Base-by-base conservation (phyloP, 2,329 filamentous ascomycete genomes). In the Pseudohalonectria lignicola region DNA sequence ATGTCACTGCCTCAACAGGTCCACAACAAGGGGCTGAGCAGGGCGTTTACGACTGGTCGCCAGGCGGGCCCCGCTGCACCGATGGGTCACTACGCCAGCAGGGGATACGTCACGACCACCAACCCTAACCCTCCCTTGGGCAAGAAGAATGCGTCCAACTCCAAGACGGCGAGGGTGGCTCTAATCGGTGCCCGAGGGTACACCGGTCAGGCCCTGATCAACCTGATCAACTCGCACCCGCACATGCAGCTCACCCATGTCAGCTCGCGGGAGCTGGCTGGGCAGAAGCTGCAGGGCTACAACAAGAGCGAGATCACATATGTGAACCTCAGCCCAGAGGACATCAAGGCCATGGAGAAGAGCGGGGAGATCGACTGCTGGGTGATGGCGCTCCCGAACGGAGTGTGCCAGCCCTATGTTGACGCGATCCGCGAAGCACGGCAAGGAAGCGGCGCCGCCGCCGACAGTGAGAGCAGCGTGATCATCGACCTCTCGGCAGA, bases 381-480 rank as follows among this genome's bases (percentile, higher is more conserved):
- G 88, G 85, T 96, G 32, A 92, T 96, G 85, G 92, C 92, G 26
- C 76, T 96, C 21, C 92, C 90, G 32, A 98, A 96, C 54, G 85
- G 86, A 43, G 86, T 94, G 36, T 95, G 86, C 75, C 84, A 87
- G 64, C 88, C 92, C 1, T 98, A 82, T 49, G 82, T 96, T 9
- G 86, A 96, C 46, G 90, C 90, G 7, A 76, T 96, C 38, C 76
- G 88, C 49, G 73, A 82, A 52, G 76, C 72, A 23, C 76, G 76
- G 15, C 41, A 72, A 76, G 53, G 44, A 16, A 28, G 30, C 6
- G 23, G 6, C 12, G 17, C 26, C 20, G 25, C 26, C 47, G 23
- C 23, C 23, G 23, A 26, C 23, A 26, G 23, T 12, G 23, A 26
- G 7, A 73, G 74, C 44, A 87, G 83, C 49, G 67, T 96, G 30